phyloP scores from a whole-genome alignment of 1,139 yeast species.

The Pneumocystis canis region DNA sequence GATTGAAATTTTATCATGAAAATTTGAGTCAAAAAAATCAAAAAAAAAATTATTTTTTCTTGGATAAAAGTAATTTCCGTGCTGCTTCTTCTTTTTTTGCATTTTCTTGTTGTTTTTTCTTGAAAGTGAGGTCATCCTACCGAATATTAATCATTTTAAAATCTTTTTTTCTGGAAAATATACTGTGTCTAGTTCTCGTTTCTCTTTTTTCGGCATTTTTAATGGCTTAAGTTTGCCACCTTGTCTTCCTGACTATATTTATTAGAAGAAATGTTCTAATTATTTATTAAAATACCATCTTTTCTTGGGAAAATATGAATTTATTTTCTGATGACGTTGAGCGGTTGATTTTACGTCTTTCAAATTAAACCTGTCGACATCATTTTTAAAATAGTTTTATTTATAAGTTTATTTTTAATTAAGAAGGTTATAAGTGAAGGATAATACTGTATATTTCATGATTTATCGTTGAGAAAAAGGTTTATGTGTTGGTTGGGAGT shows the following conservation, averaged over 20 bases:
- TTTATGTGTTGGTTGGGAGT: neutral
- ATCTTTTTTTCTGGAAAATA: neutral
- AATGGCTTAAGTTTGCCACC: conserved; percentile 12
- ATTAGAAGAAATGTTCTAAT: neutral
- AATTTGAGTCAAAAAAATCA: neutral
- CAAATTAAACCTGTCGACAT: neutral
- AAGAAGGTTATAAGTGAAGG: neutral
- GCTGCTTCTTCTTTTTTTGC: conserved; percentile 10
- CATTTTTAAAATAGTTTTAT: neutral
- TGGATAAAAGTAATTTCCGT: conserved; percentile 5
- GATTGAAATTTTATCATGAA: neutral
- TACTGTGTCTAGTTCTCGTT: conserved; percentile 7
- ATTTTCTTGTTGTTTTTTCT: conserved; percentile 12
- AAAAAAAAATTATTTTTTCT: neutral
- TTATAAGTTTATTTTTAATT: neutral
- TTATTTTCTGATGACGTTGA: neutral
- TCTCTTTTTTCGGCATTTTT: conserved; percentile 9
- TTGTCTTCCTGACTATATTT: conserved; percentile 8
- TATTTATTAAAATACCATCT: neutral
- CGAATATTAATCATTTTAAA: neutral
- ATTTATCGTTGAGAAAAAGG: neutral
- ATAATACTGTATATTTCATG: neutral
- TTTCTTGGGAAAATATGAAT: neutral
- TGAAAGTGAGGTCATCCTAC: conserved; percentile 9
- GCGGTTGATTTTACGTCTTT: too few relatives aligned